Evolutionary conservation across 2,329 filamentous ascomycete species (phyloP).

Genomic region (Diplodia corticola): DNA sequence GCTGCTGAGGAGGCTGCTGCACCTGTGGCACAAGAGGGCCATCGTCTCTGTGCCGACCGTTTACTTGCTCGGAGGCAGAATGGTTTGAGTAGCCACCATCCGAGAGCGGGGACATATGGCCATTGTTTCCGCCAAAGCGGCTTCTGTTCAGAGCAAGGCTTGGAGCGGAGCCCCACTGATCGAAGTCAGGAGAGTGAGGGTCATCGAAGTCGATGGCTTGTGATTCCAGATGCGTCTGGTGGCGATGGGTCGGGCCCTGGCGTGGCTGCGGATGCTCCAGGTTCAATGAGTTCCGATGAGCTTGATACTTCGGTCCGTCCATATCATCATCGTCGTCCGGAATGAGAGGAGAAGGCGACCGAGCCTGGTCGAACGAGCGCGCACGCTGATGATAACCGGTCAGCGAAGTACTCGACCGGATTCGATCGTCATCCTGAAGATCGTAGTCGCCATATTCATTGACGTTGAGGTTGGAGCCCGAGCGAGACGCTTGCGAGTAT

Average conservation of each 20-base stretch:
- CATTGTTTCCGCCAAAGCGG: conserved; percentile 38
- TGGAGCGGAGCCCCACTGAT: conserved; percentile 52
- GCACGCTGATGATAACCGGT: conserved; percentile 19
- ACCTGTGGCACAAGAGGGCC: conserved; percentile 57
- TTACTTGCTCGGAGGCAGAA: conserved; percentile 40
- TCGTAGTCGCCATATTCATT: conserved; percentile 63
- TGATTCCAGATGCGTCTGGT: conserved; percentile 71
- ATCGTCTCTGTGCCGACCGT: conserved; percentile 53
- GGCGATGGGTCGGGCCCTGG: conserved; percentile 70
- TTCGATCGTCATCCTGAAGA: conserved; percentile 59
- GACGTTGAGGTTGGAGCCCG: conserved; percentile 72
- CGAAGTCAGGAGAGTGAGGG: conserved; percentile 40
- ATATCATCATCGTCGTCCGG: conserved; percentile 45
- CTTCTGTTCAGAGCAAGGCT: conserved; percentile 41
- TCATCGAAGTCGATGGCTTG: conserved; percentile 68
- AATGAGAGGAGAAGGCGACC: conserved; percentile 54
- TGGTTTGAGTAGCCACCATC: conserved; percentile 42
- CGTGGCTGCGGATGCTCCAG: conserved; percentile 78
- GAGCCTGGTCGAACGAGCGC: conserved; percentile 27
- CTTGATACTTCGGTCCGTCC: conserved; percentile 75
- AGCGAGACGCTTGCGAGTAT: conserved; percentile 68
- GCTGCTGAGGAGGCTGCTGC: neutral
- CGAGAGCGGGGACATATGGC: conserved; percentile 40
- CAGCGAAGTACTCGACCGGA: conserved; percentile 44
- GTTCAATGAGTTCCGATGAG: conserved; percentile 77